A percentile compares a stretch with the other conserved stretches of the same genome.
phyloP scores from a whole-genome alignment of 2,329 filamentous ascomycete genomes.

The Xylaria hypoxylon region DNA sequence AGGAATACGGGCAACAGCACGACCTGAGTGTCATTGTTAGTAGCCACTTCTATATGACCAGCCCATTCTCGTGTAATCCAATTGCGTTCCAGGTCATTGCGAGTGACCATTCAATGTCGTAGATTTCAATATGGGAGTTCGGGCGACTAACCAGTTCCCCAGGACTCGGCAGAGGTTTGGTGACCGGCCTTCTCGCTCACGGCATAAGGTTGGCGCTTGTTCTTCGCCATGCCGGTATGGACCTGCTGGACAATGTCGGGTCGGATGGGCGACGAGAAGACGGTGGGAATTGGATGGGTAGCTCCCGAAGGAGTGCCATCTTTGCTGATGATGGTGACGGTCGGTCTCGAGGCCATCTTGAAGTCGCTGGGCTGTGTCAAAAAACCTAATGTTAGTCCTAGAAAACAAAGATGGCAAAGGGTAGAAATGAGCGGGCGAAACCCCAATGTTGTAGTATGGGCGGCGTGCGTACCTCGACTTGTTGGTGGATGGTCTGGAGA shows the following conservation, averaged over 20 bases:
- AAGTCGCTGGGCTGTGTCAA: conserved; percentile 45
- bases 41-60: conserved; percentile 20
- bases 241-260: conserved; percentile 99
- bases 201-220: conserved; percentile 99
- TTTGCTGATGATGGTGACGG: conserved; percentile 95
- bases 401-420: neutral
- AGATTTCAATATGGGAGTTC: conserved; percentile 12
- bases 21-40: conserved; percentile 68
- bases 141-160: conserved; percentile 90
- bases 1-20: conserved; percentile 99
- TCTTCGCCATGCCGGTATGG: conserved; percentile 99
- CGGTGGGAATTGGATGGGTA: conserved; percentile 92
- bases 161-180: conserved; percentile 99
- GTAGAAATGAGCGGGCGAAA: conserved; percentile 9
- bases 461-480: conserved; percentile 47
- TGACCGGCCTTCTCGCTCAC: conserved; percentile 99
- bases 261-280: conserved; percentile 98
- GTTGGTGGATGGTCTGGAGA: conserved; percentile 45
- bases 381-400: conserved; percentile 38
- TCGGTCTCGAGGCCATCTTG: conserved; percentile 95
- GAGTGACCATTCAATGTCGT: neutral
- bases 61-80: neutral
- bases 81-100: neutral
- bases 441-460: conserved; percentile 18
- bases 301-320: conserved; percentile 92